These are phyloP conservation scores for Neofusicoccum cordaticola DNA, from an alignment of 2,329 filamentous ascomycete genomes.

Conservation along the genomic window DNA sequence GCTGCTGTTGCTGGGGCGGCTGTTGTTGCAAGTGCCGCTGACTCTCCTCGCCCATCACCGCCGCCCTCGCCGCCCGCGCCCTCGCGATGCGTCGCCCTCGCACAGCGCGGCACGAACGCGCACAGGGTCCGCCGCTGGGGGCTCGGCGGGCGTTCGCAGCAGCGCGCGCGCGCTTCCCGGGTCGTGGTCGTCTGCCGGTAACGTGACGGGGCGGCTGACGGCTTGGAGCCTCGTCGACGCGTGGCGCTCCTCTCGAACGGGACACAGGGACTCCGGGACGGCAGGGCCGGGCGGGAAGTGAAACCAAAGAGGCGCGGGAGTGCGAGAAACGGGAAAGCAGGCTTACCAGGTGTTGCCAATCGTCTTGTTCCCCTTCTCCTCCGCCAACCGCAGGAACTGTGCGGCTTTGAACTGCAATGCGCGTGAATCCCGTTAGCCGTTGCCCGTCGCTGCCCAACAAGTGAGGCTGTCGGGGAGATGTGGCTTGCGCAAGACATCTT, in stretches of 20 bases:
- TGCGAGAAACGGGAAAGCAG: constrained; percentile 37
- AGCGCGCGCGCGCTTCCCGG: not conserved
- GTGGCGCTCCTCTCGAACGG: not conserved
- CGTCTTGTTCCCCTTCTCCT: constrained; percentile 83
- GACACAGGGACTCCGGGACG: not conserved
- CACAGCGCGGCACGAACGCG: constrained; percentile 2
- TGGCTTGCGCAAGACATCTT: constrained; percentile 15
- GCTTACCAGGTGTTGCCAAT: constrained; percentile 90
- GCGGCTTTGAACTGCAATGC: constrained; percentile 69
- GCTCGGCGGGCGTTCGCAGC: not conserved
- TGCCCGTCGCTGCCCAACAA: constrained; percentile 37
- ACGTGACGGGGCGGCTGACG: not conserved
- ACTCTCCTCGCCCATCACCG: not conserved
- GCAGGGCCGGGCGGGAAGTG: not conserved
- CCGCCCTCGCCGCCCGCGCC: constrained; percentile 2
- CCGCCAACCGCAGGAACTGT: constrained; percentile 87
- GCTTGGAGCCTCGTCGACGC: not conserved
- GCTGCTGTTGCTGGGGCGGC: not conserved
- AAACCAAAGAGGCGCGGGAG: constrained; percentile 18
- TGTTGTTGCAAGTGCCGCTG: not conserved
- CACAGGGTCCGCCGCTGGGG: not conserved
- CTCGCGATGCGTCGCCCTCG: not conserved
- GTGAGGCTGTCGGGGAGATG: constrained; percentile 32
- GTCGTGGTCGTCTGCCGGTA: constrained; percentile 4
- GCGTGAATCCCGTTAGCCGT: constrained; percentile 24